phyloP scores from a whole-genome alignment of 2,329 filamentous ascomycete species.

The Talaromyces sp. region DNA sequence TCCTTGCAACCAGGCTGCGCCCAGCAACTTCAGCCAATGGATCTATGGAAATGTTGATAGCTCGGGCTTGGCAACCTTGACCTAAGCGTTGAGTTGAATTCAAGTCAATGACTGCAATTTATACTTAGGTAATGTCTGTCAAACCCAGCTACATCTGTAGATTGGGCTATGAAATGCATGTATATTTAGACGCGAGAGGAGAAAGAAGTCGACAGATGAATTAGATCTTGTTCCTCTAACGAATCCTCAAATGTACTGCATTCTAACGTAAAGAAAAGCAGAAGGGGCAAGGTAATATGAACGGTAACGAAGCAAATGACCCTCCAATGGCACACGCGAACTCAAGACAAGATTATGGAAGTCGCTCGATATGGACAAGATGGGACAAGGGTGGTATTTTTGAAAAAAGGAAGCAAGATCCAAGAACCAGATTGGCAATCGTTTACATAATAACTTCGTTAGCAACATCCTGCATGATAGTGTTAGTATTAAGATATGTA shows the following conservation, averaged over 20 bases:
- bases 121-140: neutral
- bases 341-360: constrained; percentile 15
- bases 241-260: constrained; percentile 11
- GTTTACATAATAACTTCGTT: constrained; percentile 83
- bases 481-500: neutral
- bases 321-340: constrained; percentile 21
- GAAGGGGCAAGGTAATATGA: constrained; percentile 7
- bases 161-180: neutral
- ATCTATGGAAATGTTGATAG: constrained; percentile 6
- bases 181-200: constrained; percentile 1
- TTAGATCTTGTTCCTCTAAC: constrained; percentile 7
- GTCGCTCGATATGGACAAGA: constrained; percentile 25
- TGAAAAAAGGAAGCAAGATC: constrained; percentile 11
- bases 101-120: neutral
- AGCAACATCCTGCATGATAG: constrained; percentile 38
- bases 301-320: constrained; percentile 18
- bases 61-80: constrained; percentile 2
- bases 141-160: neutral
- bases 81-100: neutral
- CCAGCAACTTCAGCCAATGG: constrained; percentile 25
- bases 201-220: constrained; percentile 7
- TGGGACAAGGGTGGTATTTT: constrained; percentile 18
- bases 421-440: constrained; percentile 11
- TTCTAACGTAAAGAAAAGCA: constrained; percentile 14
- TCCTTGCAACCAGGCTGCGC: constrained; percentile 31